A percentile compares a stretch with the other conserved stretches of the same genome.
These are phyloP conservation scores for Helenozyma rhizophorensis DNA, from an alignment of 805 yeast species.

Conservation along the genomic window DNA sequence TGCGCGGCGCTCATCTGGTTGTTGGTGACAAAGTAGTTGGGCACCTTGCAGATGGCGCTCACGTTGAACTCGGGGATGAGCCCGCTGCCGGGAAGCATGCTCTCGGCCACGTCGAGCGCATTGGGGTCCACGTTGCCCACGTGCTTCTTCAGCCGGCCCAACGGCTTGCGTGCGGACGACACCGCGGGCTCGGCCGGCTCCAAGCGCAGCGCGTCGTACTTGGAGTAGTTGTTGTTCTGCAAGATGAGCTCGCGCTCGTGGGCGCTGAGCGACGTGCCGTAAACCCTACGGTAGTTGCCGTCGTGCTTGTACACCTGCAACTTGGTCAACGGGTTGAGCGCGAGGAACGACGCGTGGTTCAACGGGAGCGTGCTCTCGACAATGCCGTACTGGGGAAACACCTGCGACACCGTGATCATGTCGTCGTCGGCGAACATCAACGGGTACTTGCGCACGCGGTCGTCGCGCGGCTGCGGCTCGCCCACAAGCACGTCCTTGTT, in stretches of 20 bases:
- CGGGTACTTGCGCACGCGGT: constrained; percentile 2
- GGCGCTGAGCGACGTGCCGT: constrained; percentile 24
- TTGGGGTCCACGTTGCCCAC: constrained; percentile 35
- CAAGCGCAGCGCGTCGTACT: constrained; percentile 6
- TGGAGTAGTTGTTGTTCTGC: constrained; percentile 25
- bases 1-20: constrained; percentile 20
- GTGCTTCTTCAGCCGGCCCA: constrained; percentile 29
- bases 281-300: constrained; percentile 14
- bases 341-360: constrained; percentile 32
- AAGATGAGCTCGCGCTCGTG: constrained; percentile 32
- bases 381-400: constrained; percentile 38
- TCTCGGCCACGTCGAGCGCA: constrained; percentile 35
- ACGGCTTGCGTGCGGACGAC: constrained; percentile 18
- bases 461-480: constrained; percentile 1
- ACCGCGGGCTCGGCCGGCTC: constrained; percentile 1
- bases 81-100: constrained; percentile 41
- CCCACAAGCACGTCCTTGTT: constrained; percentile 20
- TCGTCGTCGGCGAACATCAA: constrained; percentile 11
- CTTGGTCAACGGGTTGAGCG: constrained; percentile 31
- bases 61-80: constrained; percentile 39
- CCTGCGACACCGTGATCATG: constrained; percentile 32
- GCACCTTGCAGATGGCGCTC: constrained; percentile 37
- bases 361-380: constrained; percentile 25
- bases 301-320: constrained; percentile 33
- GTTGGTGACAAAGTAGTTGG: constrained; percentile 35